Evolutionary conservation across 2,329 filamentous ascomycete genomes (phyloP).

Genomic region (Monilinia laxa): DNA sequence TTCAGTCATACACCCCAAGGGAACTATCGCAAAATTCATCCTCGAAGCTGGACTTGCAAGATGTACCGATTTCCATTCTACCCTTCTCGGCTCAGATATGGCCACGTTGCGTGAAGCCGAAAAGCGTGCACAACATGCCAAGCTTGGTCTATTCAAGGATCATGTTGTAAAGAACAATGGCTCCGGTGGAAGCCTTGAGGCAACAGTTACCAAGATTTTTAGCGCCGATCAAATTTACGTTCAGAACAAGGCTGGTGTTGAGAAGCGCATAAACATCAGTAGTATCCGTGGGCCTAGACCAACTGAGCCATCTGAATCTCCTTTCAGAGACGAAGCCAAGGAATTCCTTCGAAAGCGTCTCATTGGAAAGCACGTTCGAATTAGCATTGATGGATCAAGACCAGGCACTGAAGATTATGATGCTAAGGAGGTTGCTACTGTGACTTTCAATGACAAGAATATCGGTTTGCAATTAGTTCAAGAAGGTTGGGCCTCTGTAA

Average conservation of each 20-base stretch:
- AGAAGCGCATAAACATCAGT: constrained; percentile 89
- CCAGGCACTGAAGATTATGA: constrained; percentile 88
- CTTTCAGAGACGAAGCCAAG: constrained; percentile 90
- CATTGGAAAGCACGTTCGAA: constrained; percentile 92
- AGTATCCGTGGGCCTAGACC: constrained; percentile 92
- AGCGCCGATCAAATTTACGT: constrained; percentile 87
- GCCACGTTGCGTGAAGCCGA: constrained; percentile 80
- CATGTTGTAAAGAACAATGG: constrained; percentile 68
- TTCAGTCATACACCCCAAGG: constrained; percentile 80
- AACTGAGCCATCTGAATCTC: constrained; percentile 80
- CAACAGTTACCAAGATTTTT: constrained; percentile 79
- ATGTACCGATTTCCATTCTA: constrained; percentile 95
- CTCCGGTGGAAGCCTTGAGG: constrained; percentile 68
- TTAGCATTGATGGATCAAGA: constrained; percentile 86
- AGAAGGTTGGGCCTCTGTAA: constrained; percentile 88
- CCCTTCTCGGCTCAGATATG: constrained; percentile 88
- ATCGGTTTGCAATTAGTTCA: constrained; percentile 83
- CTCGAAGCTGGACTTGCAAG: constrained; percentile 85
- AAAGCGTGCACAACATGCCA: constrained; percentile 74
- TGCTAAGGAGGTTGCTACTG: constrained; percentile 89
- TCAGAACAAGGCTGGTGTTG: constrained; percentile 76
- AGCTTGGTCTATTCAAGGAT: constrained; percentile 77
- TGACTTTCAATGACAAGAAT: constrained; percentile 82
- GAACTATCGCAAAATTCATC: constrained; percentile 89
- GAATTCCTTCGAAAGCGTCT: constrained; percentile 91